Evolutionary conservation across 768 basidiomycete species (phyloP).

Genomic region (Russula foetens): DNA sequence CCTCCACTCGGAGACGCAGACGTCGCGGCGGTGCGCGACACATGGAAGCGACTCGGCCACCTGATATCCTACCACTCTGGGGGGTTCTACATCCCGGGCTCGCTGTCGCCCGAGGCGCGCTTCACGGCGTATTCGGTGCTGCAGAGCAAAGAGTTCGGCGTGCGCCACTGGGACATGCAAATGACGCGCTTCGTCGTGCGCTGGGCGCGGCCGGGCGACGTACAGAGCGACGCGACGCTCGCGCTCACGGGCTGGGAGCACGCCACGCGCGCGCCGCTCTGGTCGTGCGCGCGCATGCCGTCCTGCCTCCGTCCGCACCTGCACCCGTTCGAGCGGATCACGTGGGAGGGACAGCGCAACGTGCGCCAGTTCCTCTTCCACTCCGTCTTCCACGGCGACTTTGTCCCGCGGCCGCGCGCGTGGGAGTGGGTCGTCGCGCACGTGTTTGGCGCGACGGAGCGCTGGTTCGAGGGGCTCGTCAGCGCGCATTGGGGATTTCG

Average conservation of each 20-base stretch:
- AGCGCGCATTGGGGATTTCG: slow-evolving; percentile 26
- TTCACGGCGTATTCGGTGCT: slow-evolving; percentile 23
- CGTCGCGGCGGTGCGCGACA: slow-evolving; percentile 21
- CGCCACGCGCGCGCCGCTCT: slow-evolving; percentile 26
- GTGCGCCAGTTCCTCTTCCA: slow-evolving; percentile 22
- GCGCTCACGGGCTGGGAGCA: slow-evolving; percentile 28
- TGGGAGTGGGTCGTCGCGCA: slow-evolving; percentile 27
- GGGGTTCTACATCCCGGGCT: slow-evolving; percentile 26
- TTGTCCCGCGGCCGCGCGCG: slow-evolving; percentile 12
- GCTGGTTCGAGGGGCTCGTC: slow-evolving; percentile 28
- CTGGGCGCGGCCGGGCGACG: slow-evolving; percentile 16
- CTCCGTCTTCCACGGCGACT: slow-evolving; percentile 19
- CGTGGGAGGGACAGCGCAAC: slow-evolving; percentile 23
- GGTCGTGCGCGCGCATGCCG: slow-evolving; percentile 29
- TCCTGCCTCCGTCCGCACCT: slow-evolving; percentile 23
- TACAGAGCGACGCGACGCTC: slow-evolving; percentile 16
- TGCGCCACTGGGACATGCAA: slow-evolving; percentile 27
- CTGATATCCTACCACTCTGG: slow-evolving; percentile 26
- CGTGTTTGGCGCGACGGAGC: slow-evolving; percentile 26
- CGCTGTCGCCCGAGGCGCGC: slow-evolving; percentile 23
- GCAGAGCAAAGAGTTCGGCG: slow-evolving; percentile 23
- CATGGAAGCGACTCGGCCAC: slow-evolving; percentile 23
- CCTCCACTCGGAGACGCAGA: slow-evolving; percentile 23
- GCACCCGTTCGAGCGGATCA: slow-evolving; percentile 21
- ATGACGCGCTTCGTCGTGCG: slow-evolving; percentile 27